Base-by-base conservation (phyloP, 2,329 filamentous ascomycete genomes). In the Hypoxylon sp. region DNA sequence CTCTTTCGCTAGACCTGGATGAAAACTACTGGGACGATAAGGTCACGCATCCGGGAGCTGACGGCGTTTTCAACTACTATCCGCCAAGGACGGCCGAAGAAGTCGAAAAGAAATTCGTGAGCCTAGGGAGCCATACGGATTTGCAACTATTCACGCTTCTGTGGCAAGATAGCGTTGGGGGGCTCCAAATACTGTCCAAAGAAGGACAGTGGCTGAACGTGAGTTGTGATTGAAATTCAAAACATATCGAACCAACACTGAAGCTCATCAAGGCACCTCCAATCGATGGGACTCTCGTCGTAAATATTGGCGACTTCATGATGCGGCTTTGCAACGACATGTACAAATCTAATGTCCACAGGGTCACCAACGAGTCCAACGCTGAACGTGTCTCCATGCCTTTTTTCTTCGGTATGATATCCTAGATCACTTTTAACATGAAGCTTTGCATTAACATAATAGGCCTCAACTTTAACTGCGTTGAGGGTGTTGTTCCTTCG, bases 21-120 rank as follows among this genome's bases (percentile, higher is more conserved):
- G 82, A 86, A 59, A 62, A 74, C 23, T 78, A 79, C 45, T 84
- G 85, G 61, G 81, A 84, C 52, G 67, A 69, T 2, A 77, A 81
- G 43, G 76, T 78, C 12, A 76, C 73, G 0, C 75, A 79, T 55
- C 82, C 82, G 0, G 81, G 74, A 23, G 72, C 71, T 5, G 67
- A 72, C 4, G 62, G 72, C 12, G 73, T 69, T 2, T 63, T 77
- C 34, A 77, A 77, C 52, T 73, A 73, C 51, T 73, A 74, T 53
- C 70, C 69, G 0, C 63, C 70, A 2, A 63, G 63, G n/a, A 58
- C 55, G 15, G 40, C 55, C 20, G 54, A 65, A 20, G 62, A 67
- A 42, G 45, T 59, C 11, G 44, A 62, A 25, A 45, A 56, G 13
- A 46, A 62, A 1, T 64, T 66, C 20, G 71, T 77, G 17, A 73